Percentiles rank a stretch among this genome's conserved stretches.
Evolutionary conservation across 2,329 filamentous ascomycete species (phyloP).

Genomic region (Pochonia chlamydosporia): DNA sequence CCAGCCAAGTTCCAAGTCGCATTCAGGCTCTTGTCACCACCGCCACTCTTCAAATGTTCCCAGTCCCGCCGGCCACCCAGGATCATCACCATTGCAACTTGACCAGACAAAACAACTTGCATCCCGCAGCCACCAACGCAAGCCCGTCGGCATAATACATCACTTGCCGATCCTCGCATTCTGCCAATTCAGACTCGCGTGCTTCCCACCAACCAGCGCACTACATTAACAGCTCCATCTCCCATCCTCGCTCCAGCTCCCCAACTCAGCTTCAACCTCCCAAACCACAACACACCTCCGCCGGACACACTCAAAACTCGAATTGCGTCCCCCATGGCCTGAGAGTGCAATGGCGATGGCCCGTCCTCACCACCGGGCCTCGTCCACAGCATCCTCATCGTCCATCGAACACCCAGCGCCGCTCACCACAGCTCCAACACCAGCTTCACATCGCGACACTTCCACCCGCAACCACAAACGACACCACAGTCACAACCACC

Average conservation of each 20-base stretch:
- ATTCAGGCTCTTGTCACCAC: too few species aligned
- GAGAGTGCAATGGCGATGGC: constrained; percentile 15
- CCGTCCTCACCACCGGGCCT: constrained; percentile 15
- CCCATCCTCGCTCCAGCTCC: neutral
- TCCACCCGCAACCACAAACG: constrained; percentile 1
- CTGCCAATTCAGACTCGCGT: too few species aligned
- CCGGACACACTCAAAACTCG: neutral
- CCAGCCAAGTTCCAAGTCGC: too few species aligned
- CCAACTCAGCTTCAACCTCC: neutral
- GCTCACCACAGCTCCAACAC: neutral
- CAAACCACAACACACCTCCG: neutral
- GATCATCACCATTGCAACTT: too few species aligned
- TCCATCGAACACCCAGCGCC: constrained; percentile 6
- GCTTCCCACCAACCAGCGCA: too few species aligned
- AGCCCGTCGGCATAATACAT: neutral
- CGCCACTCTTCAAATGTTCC: too few species aligned
- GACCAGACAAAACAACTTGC: too few species aligned
- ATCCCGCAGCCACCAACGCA: too few species aligned
- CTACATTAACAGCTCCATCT: too few species aligned
- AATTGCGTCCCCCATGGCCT: constrained; percentile 13
- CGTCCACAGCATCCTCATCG: constrained; percentile 11
- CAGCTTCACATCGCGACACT: neutral
- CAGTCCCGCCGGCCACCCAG: too few species aligned
- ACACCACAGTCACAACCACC: neutral
- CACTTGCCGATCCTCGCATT: too few species aligned